phyloP scores from a whole-genome alignment of 2,329 filamentous ascomycete species.

The Penicillium concentricum region DNA sequence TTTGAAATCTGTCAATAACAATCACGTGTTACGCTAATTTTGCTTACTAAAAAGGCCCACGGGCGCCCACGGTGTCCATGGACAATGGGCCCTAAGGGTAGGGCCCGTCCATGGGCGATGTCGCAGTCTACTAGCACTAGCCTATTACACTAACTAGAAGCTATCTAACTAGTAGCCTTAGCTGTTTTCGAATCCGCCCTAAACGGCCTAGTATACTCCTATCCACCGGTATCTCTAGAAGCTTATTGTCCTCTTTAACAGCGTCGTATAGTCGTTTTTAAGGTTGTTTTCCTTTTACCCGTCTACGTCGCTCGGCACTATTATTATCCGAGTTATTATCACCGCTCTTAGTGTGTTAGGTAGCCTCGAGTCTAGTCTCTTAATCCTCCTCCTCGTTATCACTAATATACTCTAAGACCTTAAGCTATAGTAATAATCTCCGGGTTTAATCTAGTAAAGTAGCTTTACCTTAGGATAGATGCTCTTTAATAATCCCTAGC shows the following conservation, averaged over 20 bases:
- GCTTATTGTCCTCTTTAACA: background rate
- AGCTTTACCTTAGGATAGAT: background rate
- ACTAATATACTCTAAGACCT: background rate
- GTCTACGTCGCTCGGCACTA: background rate
- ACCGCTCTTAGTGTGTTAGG: too few species aligned
- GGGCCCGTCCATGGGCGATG: too few species aligned
- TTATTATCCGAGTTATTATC: too few species aligned
- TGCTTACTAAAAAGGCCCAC: too few species aligned
- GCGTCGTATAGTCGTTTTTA: background rate
- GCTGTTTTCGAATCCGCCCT: background rate
- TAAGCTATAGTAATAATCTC: background rate
- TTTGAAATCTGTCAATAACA: too few species aligned
- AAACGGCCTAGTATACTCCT: background rate
- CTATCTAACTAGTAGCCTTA: too few species aligned
- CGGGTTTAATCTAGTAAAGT: background rate
- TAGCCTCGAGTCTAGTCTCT: too few species aligned
- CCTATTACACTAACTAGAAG: too few species aligned
- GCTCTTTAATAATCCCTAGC: background rate
- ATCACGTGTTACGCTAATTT: too few species aligned
- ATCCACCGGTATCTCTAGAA: background rate
- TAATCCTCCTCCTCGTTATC: background rate
- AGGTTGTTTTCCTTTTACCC: background rate
- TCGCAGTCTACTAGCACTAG: too few species aligned
- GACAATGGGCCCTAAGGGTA: too few species aligned
- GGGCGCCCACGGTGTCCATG: too few species aligned